A percentile compares a stretch with the other conserved stretches of the same genome.
Conservation (phyloP, 768 basidiomycete genomes). For the Suillus bovinus region DNA sequence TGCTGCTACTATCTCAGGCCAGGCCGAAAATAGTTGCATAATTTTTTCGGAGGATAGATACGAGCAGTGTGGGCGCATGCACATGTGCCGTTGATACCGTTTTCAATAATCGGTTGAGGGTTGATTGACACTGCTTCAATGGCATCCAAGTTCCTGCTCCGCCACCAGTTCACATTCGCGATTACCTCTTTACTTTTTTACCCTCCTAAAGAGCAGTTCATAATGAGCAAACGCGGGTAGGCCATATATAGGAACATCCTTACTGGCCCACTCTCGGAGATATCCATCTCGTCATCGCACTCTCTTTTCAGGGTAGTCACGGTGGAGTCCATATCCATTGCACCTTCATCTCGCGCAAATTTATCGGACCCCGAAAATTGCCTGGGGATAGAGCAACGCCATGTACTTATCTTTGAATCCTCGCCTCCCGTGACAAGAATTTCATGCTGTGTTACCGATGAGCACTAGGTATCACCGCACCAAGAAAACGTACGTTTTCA, state of each 20-base stretch:
- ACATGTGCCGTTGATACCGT: background rate
- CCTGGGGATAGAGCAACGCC: constrained; percentile 29
- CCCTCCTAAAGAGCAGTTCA: constrained; percentile 14
- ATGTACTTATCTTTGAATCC: constrained; percentile 47
- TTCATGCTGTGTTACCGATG: constrained; percentile 31
- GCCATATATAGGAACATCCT: constrained; percentile 6
- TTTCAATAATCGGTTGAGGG: background rate
- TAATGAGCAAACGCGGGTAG: background rate
- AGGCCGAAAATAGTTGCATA: background rate
- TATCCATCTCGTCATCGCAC: constrained; percentile 21
- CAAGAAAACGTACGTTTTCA: constrained; percentile 40
- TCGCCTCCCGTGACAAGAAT: constrained; percentile 52
- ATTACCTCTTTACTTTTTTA: constrained; percentile 23
- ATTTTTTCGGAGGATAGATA: background rate
- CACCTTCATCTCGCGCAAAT: constrained; percentile 11
- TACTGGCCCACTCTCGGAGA: constrained; percentile 16
- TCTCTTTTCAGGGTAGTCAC: constrained; percentile 26
- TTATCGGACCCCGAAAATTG: background rate
- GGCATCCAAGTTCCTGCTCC: background rate
- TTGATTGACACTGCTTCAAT: background rate
- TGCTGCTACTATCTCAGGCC: background rate
- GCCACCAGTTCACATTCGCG: background rate
- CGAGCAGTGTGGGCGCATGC: background rate
- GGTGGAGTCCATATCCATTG: constrained; percentile 16
- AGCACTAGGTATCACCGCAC: background rate